Percentiles rank a stretch among this genome's conserved stretches.
Conservation (phyloP, 2,329 filamentous ascomycete species). For the Daldinia sp. region DNA sequence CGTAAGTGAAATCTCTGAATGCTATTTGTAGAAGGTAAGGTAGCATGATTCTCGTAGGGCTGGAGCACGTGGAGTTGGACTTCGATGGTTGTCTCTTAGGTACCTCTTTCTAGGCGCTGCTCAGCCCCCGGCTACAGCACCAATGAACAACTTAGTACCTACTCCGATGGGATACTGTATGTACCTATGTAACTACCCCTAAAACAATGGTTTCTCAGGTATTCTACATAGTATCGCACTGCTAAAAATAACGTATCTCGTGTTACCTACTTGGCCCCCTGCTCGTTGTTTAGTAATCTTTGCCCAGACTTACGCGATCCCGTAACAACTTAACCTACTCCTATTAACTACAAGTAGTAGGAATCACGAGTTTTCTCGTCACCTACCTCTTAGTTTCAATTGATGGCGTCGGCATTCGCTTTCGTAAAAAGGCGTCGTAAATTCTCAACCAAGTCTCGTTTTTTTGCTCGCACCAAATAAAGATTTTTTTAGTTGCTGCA, state of each 20-base stretch:
- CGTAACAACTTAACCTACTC: too few species aligned
- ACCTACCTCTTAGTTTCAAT: too few species aligned
- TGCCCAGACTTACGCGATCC: not conserved
- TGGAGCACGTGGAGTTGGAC: not conserved
- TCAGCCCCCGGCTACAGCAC: not conserved
- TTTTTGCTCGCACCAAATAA: not conserved
- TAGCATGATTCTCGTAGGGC: not conserved
- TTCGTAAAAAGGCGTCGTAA: not conserved
- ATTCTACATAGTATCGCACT: not conserved
- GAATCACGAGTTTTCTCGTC: not conserved
- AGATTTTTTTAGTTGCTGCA: not conserved
- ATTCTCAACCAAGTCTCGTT: not conserved
- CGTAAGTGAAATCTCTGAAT: too few species aligned
- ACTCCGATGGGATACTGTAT: too few species aligned
- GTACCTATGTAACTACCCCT: too few species aligned
- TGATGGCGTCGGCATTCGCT: not conserved
- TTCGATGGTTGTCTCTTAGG: too few species aligned
- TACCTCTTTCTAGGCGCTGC: too few species aligned
- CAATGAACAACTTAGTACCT: too few species aligned
- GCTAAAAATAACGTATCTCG: not conserved
- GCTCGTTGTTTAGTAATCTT: not conserved
- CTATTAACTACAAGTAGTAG: too few species aligned
- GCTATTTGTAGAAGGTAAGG: too few species aligned
- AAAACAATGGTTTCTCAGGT: not conserved
- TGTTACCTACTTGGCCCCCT: not conserved